phyloP scores from a whole-genome alignment of 2,329 filamentous ascomycete species.

The Ophiocordyceps camponoti-floridani region DNA sequence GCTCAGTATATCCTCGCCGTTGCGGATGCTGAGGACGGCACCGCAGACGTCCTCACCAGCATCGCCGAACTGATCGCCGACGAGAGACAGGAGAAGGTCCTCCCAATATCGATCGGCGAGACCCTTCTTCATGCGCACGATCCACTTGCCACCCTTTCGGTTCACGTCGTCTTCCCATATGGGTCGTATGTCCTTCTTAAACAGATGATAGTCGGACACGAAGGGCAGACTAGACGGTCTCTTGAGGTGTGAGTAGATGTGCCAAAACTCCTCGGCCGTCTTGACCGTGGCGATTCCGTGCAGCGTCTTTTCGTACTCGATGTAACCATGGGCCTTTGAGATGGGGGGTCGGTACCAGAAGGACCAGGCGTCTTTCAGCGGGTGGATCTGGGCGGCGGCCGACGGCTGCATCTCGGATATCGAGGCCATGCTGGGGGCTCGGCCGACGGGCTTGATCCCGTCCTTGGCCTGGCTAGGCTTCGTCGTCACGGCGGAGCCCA shows the following conservation, averaged over 20 bases:
- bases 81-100: slow-evolving; percentile 72
- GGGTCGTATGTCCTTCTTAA: slow-evolving; percentile 88
- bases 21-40: slow-evolving; percentile 81
- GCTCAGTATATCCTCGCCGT: slow-evolving; percentile 91
- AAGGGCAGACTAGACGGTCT: slow-evolving; percentile 73
- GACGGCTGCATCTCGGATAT: slow-evolving; percentile 22
- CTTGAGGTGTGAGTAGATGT: slow-evolving; percentile 76
- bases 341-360: slow-evolving; percentile 96
- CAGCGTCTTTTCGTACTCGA: slow-evolving; percentile 93
- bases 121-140: slow-evolving; percentile 90
- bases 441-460: slow-evolving; percentile 10
- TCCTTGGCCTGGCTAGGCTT: slow-evolving; percentile 14
- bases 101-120: slow-evolving; percentile 96
- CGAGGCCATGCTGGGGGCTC: slow-evolving; percentile 21
- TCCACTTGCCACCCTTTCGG: slow-evolving; percentile 92
- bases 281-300: slow-evolving; percentile 68
- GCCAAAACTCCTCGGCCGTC: slow-evolving; percentile 82
- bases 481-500: slow-evolving; percentile 23
- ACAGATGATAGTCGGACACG: slow-evolving; percentile 95
- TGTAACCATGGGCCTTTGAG: slow-evolving; percentile 72
- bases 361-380: slow-evolving; percentile 76
- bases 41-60: slow-evolving; percentile 90
- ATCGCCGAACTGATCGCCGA: slow-evolving; percentile 88
- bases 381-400: slow-evolving; percentile 23
- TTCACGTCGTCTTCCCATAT: slow-evolving; percentile 99